These are phyloP conservation scores for Globisporangium spiculum DNA, from an alignment of 352 stramenopile species.

Conservation along the genomic window DNA sequence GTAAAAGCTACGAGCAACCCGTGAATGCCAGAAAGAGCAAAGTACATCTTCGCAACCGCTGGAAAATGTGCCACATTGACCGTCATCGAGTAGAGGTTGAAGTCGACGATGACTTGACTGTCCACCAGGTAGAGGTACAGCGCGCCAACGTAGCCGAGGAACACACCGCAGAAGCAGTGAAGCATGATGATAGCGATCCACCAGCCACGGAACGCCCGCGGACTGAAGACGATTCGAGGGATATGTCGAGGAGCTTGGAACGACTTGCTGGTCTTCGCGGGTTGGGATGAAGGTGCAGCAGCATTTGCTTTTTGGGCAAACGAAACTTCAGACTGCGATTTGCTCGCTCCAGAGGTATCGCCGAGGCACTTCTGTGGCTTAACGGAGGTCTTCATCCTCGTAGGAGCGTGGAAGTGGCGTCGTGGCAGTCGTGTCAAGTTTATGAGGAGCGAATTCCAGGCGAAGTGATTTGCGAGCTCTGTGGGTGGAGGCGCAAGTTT, in stretches of 20 bases:
- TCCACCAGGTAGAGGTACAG: constrained; percentile 10
- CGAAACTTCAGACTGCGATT: not conserved
- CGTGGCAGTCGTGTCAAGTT: not conserved
- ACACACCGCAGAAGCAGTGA: constrained; percentile 4
- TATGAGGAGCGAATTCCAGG: not conserved
- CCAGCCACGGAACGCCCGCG: constrained; percentile 3
- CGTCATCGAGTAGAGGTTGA: constrained; percentile 11
- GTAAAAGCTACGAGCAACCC: constrained; percentile 4
- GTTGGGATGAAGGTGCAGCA: not conserved
- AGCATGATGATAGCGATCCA: constrained; percentile 10
- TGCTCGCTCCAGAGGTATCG: not conserved
- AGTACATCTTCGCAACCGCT: constrained; percentile 13
- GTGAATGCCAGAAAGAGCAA: constrained; percentile 8
- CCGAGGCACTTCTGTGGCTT: not conserved
- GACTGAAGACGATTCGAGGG: constrained; percentile 12
- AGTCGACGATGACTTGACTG: constrained; percentile 12
- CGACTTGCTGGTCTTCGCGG: not conserved
- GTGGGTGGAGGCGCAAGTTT: not conserved
- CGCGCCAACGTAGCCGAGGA: constrained; percentile 1
- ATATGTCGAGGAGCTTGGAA: not conserved
- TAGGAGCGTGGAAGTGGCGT: not conserved
- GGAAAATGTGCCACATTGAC: constrained; percentile 5
- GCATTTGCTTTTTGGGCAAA: not conserved
- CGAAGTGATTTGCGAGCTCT: not conserved
- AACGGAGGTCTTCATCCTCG: constrained; percentile 1